phyloP scores from a whole-genome alignment of 257 asterid species.

The Scutellaria minor region DNA sequence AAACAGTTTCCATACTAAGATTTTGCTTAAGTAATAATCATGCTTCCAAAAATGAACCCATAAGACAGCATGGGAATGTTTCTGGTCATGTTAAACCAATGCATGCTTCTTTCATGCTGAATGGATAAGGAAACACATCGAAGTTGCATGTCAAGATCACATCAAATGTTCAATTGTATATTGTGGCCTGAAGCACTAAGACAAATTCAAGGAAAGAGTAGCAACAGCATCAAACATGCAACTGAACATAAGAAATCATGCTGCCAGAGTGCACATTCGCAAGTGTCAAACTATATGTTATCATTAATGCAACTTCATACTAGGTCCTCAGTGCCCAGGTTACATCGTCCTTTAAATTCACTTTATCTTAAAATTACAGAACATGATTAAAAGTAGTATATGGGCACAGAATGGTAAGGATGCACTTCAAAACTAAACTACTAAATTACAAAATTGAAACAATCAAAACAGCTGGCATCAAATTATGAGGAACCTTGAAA shows the following conservation, averaged over 20 bases:
- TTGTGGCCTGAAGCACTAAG: background rate
- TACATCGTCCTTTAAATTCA: background rate
- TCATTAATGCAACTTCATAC: background rate
- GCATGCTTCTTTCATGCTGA: background rate
- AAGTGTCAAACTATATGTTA: background rate
- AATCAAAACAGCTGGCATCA: slow-evolving; percentile 14
- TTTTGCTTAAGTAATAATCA: background rate
- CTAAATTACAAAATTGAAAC: slow-evolving; percentile 10
- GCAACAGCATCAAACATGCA: background rate
- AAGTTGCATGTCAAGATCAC: background rate
- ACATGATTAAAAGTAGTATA: background rate
- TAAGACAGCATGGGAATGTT: background rate
- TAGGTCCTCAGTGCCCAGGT: background rate
- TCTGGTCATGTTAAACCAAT: background rate
- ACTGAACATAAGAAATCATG: background rate
- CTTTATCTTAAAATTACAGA: slow-evolving; percentile 5
- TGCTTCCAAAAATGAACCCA: background rate
- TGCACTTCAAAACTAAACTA: background rate
- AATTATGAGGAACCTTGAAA: slow-evolving; percentile 4
- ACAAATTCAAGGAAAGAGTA: background rate
- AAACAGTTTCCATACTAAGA: slow-evolving; percentile 4
- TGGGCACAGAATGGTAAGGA: background rate
- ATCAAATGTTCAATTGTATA: background rate
- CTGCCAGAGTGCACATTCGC: background rate
- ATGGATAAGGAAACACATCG: slow-evolving; percentile 18